phyloP scores from a whole-genome alignment of 306 rosid species.

The Lupinus albus region DNA sequence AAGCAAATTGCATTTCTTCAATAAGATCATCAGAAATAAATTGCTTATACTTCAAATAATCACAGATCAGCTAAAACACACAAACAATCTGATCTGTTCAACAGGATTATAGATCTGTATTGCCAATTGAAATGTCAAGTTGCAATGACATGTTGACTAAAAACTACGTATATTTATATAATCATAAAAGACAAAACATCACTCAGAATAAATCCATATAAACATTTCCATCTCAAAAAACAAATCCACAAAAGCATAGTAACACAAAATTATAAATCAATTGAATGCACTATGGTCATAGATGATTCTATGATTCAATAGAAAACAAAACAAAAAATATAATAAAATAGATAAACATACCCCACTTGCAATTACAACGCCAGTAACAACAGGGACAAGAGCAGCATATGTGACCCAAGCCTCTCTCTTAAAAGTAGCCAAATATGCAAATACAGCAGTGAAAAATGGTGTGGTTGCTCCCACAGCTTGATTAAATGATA shows the following conservation, averaged over 20 bases:
- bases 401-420: slow-evolving; percentile 96
- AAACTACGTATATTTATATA: no score
- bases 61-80: slow-evolving; percentile 38
- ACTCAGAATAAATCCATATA: slow-evolving; percentile 27
- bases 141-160: no score
- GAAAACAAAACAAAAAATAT: slow-evolving; percentile 1
- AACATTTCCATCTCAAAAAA: neutral
- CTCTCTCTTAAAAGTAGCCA: slow-evolving; percentile 86
- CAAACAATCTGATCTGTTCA: neutral
- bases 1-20: slow-evolving; percentile 3
- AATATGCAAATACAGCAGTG: slow-evolving; percentile 88
- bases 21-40: neutral
- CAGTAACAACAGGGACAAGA: slow-evolving; percentile 94
- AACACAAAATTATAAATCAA: neutral
- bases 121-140: slow-evolving; percentile 18
- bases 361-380: slow-evolving; percentile 99
- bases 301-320: slow-evolving; percentile 14
- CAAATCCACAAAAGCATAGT: neutral
- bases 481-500: slow-evolving; percentile 92
- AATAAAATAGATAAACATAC: slow-evolving; percentile 49
- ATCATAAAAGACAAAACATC: slow-evolving; percentile 7
- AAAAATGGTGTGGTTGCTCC: slow-evolving; percentile 98
- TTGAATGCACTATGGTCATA: neutral
- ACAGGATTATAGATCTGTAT: slow-evolving; percentile 58
- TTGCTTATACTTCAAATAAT: no score